phyloP scores from a whole-genome alignment of 1,284 basidiomycete genomes.

The Rhodotorula sp. region DNA sequence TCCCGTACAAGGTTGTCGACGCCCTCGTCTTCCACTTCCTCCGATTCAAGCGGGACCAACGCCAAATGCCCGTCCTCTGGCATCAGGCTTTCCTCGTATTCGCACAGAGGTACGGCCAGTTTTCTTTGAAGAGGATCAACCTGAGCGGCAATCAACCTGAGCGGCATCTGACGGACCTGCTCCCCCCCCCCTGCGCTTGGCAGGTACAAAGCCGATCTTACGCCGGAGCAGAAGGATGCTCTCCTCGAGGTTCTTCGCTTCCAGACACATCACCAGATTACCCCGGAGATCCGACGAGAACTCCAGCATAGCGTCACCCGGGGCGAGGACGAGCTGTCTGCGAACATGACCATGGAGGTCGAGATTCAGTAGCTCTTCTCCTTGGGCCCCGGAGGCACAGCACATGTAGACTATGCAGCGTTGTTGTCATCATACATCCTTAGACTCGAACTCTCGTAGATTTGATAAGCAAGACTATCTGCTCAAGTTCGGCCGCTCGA shows the following conservation, averaged over 20 bases:
- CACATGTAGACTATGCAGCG: no score
- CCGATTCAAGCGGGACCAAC: constrained; percentile 63
- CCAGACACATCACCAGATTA: constrained; percentile 83
- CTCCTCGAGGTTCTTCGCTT: constrained; percentile 88
- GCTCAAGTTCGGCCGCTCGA: no score
- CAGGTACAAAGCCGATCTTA: constrained; percentile 94
- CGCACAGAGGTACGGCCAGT: constrained; percentile 68
- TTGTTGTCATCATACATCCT: no score
- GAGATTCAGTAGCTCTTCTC: constrained; percentile 32
- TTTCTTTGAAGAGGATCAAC: constrained; percentile 4
- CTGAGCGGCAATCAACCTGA: neutral
- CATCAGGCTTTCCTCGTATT: constrained; percentile 96
- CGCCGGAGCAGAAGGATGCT: constrained; percentile 95
- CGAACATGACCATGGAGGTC: constrained; percentile 38
- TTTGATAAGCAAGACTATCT: no score
- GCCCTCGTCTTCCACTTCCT: constrained; percentile 98
- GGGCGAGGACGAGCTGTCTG: constrained; percentile 47
- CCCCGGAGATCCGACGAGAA: constrained; percentile 86
- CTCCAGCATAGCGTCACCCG: constrained; percentile 56
- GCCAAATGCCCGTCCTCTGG: constrained; percentile 90
- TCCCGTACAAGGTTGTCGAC: constrained; percentile 98
- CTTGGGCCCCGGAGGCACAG: no score
- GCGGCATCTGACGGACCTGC: neutral
- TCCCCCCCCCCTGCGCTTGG: no score
- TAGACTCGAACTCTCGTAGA: no score